These are phyloP conservation scores for Myxozyma vanderwaltii DNA, from an alignment of 805 yeast genomes.

Conservation along the genomic window DNA sequence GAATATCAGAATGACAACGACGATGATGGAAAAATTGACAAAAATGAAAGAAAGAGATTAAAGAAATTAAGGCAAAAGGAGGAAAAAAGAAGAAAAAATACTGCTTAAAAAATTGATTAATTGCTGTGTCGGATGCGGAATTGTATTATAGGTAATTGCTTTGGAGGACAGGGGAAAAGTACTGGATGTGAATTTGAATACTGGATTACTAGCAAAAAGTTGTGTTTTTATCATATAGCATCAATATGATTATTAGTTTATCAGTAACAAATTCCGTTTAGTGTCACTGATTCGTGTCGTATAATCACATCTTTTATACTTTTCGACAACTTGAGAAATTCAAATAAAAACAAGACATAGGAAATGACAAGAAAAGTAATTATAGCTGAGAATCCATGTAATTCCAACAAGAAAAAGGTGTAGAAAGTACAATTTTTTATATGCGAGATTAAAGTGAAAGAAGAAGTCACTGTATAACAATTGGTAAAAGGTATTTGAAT, in stretches of 20 bases:
- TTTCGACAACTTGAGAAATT: not conserved
- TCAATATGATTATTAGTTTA: not conserved
- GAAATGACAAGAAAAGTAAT: not conserved
- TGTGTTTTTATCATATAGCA: too few species aligned
- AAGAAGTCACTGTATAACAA: too few species aligned
- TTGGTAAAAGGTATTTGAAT: too few species aligned
- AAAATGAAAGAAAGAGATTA: slow-evolving; percentile 30
- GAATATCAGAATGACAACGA: slow-evolving; percentile 22
- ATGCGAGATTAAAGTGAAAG: too few species aligned
- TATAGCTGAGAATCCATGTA: not conserved
- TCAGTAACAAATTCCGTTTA: not conserved
- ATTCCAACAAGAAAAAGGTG: too few species aligned
- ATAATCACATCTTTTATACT: not conserved
- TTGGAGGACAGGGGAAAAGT: too few species aligned
- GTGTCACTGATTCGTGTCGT: not conserved
- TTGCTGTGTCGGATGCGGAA: too few species aligned
- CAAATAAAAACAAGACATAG: not conserved
- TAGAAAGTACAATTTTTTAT: too few species aligned
- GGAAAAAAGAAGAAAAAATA: slow-evolving; percentile 25
- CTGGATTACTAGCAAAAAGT: too few species aligned
- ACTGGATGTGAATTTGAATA: too few species aligned
- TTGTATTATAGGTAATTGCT: too few species aligned
- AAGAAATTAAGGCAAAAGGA: slow-evolving; percentile 28
- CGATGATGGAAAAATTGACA: slow-evolving; percentile 18
- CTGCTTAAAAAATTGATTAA: too few species aligned